Percentiles rank a stretch among this genome's conserved stretches.
Evolutionary conservation across 257 asterid species (phyloP).

Genomic region (Ilex aquifolium): DNA sequence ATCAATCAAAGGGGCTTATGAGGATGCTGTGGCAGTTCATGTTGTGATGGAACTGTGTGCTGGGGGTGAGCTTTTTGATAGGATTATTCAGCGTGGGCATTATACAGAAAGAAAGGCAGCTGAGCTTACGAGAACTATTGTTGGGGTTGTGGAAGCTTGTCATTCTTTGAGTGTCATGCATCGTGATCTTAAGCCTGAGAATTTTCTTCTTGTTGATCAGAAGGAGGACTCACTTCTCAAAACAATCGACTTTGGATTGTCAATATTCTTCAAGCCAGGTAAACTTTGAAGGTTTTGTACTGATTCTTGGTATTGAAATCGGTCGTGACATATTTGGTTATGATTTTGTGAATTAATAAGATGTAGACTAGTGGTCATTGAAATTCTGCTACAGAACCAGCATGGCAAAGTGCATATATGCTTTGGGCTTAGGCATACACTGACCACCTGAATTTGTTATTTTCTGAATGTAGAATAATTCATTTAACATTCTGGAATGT

Average conservation of each 20-base stretch:
- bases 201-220: constrained; percentile 77
- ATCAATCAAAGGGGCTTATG: constrained; percentile 87
- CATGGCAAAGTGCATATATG: background rate
- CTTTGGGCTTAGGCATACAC: no score
- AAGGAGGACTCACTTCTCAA: constrained; percentile 89
- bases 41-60: constrained; percentile 90
- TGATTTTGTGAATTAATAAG: background rate
- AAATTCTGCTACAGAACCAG: background rate
- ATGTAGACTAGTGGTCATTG: background rate
- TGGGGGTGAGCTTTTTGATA: constrained; percentile 91
- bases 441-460: no score
- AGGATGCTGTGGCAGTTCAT: constrained; percentile 86
- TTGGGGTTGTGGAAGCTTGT: constrained; percentile 95
- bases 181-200: constrained; percentile 97
- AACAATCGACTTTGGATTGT: constrained; percentile 89
- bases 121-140: constrained; percentile 88
- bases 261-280: constrained; percentile 96
- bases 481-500: no score
- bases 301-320: background rate
- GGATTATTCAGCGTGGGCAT: constrained; percentile 90
- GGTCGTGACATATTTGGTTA: background rate
- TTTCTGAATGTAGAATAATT: no score
- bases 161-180: constrained; percentile 96
- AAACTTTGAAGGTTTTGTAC: background rate
- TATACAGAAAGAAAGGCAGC: constrained; percentile 94